These are phyloP conservation scores for Hemisphaericaspora subhashii DNA, from an alignment of 1,139 yeast species.

Conservation along the genomic window DNA sequence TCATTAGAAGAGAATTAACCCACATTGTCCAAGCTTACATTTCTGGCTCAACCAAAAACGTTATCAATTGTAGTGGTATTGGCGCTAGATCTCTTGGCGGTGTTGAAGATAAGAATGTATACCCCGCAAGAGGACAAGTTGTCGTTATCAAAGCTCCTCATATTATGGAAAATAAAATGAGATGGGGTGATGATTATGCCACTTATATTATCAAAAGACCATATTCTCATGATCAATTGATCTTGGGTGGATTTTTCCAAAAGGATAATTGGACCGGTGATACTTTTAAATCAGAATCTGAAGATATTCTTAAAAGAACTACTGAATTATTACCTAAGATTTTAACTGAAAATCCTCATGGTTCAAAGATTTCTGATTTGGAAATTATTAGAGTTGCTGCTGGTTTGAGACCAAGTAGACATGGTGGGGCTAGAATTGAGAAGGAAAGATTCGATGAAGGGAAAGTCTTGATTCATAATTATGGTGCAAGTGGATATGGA, in stretches of 20 bases:
- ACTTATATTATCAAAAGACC: conserved; percentile 74
- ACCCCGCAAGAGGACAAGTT: conserved; percentile 71
- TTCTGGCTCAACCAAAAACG: conserved; percentile 36
- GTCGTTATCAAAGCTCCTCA: conserved; percentile 62
- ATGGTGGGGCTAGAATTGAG: conserved; percentile 69
- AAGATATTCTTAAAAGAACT: conserved; percentile 59
- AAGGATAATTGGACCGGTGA: conserved; percentile 57
- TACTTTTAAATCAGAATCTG: conserved; percentile 53
- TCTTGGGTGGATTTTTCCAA: conserved; percentile 70
- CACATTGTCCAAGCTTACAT: conserved; percentile 58
- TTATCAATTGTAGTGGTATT: conserved; percentile 71
- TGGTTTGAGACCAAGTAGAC: conserved; percentile 69
- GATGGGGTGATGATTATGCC: conserved; percentile 55
- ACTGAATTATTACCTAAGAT: conserved; percentile 55
- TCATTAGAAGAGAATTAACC: conserved; percentile 41
- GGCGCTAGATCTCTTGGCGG: conserved; percentile 61
- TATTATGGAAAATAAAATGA: conserved; percentile 44
- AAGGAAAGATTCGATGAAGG: conserved; percentile 37
- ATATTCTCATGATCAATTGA: conserved; percentile 55
- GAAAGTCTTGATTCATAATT: conserved; percentile 42
- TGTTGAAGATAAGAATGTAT: conserved; percentile 51
- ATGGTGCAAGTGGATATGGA: conserved; percentile 51
- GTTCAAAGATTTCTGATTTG: conserved; percentile 18
- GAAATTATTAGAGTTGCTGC: conserved; percentile 59
- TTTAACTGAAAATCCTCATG: conserved; percentile 31